Evolutionary conservation across 2,329 filamentous ascomycete species (phyloP).

Genomic region (Aspergillus pseudonomiae): DNA sequence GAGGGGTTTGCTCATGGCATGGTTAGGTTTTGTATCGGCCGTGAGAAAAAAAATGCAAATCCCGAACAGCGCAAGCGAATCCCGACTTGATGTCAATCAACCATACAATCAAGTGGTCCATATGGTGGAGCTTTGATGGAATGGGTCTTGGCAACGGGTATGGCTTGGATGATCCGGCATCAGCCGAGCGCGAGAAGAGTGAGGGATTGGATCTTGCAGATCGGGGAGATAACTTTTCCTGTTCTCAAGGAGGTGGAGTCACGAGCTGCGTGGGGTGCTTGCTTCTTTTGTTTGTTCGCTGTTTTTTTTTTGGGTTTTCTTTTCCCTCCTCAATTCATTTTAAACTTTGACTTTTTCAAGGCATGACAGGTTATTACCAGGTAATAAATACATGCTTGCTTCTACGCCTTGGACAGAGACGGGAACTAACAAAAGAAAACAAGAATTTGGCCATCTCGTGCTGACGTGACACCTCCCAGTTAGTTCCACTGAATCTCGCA

Average conservation of each 20-base stretch:
- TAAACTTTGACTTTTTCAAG: not conserved
- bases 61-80: conserved; percentile 17
- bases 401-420: not conserved
- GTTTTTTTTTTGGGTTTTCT: too few relatives aligned
- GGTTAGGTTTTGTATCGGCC: conserved; percentile 6
- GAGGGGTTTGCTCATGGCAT: conserved; percentile 1
- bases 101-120: conserved; percentile 6
- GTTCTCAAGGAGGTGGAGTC: not conserved
- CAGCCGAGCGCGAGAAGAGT: not conserved
- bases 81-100: conserved; percentile 14
- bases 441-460: not conserved
- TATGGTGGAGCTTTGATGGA: conserved; percentile 12
- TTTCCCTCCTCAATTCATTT: not conserved
- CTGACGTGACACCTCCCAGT: not conserved
- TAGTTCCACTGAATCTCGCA: conserved; percentile 35
- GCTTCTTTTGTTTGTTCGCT: not conserved
- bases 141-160: conserved; percentile 13
- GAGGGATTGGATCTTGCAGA: conserved; percentile 5
- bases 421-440: not conserved
- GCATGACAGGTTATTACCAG: not conserved
- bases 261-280: not conserved
- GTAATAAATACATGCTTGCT: not conserved
- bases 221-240: not conserved
- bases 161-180: conserved; percentile 9
- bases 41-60: conserved; percentile 17